These are phyloP conservation scores for Funneliformis geosporum DNA, from an alignment of 192 early-diverging fungal genomes.

Conservation along the genomic window DNA sequence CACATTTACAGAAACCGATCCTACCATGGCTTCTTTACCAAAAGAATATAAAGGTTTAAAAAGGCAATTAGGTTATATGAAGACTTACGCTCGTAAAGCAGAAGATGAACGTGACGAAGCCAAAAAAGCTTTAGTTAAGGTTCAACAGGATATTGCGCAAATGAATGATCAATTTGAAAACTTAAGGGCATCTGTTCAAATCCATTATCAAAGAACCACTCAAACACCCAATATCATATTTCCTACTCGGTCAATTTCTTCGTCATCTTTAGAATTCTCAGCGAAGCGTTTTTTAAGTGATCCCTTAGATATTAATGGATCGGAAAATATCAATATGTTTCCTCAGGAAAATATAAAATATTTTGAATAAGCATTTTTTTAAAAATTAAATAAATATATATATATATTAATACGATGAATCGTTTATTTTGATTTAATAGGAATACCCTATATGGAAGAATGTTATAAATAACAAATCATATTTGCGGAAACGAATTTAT, in stretches of 20 bases:
- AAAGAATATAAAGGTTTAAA: neutral
- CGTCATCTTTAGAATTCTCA: too few relatives aligned
- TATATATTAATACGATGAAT: neutral
- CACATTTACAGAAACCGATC: neutral
- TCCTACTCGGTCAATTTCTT: neutral
- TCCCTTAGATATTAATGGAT: neutral
- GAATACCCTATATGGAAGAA: constrained; percentile 8
- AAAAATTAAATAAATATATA: neutral
- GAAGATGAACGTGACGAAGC: constrained; percentile 17
- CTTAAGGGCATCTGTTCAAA: neutral
- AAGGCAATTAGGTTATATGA: neutral
- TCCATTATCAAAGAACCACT: neutral
- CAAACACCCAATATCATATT: neutral
- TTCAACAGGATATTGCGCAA: neutral
- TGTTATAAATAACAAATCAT: neutral
- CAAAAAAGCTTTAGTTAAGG: neutral
- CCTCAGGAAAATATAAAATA: neutral
- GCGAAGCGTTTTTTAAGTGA: too few relatives aligned
- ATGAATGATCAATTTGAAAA: constrained; percentile 1
- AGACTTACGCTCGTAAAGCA: neutral
- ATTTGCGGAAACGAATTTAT: neutral
- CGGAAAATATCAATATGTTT: neutral
- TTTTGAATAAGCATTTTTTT: neutral
- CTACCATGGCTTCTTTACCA: neutral
- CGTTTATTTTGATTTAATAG: neutral